phyloP scores from a whole-genome alignment of 2,329 filamentous ascomycete genomes.

The Mollisiaceae sp. region DNA sequence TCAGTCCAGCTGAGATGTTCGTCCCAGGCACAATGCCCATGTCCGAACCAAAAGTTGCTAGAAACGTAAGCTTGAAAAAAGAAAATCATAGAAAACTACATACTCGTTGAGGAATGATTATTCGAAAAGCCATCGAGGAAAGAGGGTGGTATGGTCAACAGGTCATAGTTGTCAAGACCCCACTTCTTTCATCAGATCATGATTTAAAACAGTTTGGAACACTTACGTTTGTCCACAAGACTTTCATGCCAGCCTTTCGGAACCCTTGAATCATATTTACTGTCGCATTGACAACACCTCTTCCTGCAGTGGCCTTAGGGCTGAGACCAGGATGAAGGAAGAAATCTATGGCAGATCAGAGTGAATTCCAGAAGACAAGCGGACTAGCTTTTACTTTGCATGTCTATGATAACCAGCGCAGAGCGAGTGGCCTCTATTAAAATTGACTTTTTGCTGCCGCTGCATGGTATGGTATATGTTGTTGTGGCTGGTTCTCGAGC shows the following conservation, averaged over 20 bases:
- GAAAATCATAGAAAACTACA: neutral
- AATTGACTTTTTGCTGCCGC: constrained; percentile 35
- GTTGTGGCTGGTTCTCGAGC: constrained; percentile 36
- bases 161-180: constrained; percentile 41
- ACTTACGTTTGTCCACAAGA: constrained; percentile 39
- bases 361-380: neutral
- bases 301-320: constrained; percentile 35
- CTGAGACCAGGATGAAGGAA: constrained; percentile 40
- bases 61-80: neutral
- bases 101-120: constrained; percentile 32
- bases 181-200: constrained; percentile 24
- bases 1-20: constrained; percentile 36
- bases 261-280: constrained; percentile 42
- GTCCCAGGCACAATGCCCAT: constrained; percentile 40
- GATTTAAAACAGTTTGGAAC: neutral
- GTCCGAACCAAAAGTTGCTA: constrained; percentile 39
- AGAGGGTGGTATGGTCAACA: constrained; percentile 40
- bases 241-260: constrained; percentile 36
- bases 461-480: constrained; percentile 41
- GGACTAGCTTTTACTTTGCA: constrained; percentile 32
- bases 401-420: constrained; percentile 40
- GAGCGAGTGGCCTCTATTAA: constrained; percentile 38
- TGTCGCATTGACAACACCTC: constrained; percentile 37
- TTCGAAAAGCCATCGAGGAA: constrained; percentile 40
- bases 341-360: constrained; percentile 28